Evolutionary conservation across 352 stramenopile species (phyloP).

Genomic region (Phytophthora sp.): DNA sequence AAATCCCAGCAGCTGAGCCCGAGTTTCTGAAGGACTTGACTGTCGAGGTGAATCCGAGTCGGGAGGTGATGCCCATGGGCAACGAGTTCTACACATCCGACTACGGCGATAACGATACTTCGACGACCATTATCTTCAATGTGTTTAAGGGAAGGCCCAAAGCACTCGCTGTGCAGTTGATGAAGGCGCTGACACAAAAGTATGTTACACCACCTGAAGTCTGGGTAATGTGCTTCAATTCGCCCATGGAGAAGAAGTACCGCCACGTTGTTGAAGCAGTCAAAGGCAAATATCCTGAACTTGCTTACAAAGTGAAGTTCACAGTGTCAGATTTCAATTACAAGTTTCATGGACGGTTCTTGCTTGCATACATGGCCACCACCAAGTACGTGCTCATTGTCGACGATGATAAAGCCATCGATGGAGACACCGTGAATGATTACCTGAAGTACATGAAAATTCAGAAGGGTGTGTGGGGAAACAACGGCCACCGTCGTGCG

Average conservation of each 20-base stretch:
- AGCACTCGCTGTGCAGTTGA: constrained; percentile 52
- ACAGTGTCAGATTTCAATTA: constrained; percentile 57
- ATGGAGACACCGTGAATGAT: constrained; percentile 45
- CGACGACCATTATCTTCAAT: constrained; percentile 81
- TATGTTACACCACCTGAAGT: constrained; percentile 45
- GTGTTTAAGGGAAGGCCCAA: constrained; percentile 59
- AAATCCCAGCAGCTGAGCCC: constrained; percentile 17
- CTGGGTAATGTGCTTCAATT: constrained; percentile 76
- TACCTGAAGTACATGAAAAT: constrained; percentile 51
- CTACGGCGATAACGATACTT: constrained; percentile 43
- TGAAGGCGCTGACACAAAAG: constrained; percentile 41
- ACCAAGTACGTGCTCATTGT: constrained; percentile 62
- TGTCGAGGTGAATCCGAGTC: constrained; percentile 27
- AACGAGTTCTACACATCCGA: constrained; percentile 53
- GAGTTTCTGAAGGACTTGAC: constrained; percentile 3
- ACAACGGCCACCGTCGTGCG: constrained; percentile 55
- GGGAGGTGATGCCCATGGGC: constrained; percentile 41
- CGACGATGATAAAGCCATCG: constrained; percentile 57
- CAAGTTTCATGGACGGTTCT: constrained; percentile 60
- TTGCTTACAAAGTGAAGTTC: constrained; percentile 40
- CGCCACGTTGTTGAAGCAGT: constrained; percentile 40
- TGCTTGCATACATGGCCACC: constrained; percentile 58
- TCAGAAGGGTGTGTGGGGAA: constrained; percentile 53
- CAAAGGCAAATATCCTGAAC: constrained; percentile 24
- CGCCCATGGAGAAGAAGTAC: constrained; percentile 49